A percentile compares a stretch with the other conserved stretches of the same genome.
phyloP scores from a whole-genome alignment of 2,329 filamentous ascomycete species.

The Colletotrichum falcatum region DNA sequence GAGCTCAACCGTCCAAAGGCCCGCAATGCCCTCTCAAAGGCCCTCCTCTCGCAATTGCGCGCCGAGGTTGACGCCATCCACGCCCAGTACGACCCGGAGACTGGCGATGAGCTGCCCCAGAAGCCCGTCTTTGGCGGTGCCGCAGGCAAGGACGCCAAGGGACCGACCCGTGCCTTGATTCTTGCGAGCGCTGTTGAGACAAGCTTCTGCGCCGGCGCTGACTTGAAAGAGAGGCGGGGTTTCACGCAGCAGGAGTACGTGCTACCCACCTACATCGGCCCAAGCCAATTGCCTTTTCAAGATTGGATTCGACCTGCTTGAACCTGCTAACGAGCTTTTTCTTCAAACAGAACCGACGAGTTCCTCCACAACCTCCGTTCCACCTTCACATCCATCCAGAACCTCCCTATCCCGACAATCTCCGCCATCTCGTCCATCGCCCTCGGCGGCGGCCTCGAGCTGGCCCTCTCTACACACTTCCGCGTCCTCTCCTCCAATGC shows the following conservation, averaged over 20 bases:
- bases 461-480: slow-evolving; percentile 89
- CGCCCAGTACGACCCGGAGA: slow-evolving; percentile 64
- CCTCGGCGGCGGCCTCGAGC: slow-evolving; percentile 92
- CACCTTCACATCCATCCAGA: slow-evolving; percentile 79
- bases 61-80: slow-evolving; percentile 80
- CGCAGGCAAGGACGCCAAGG: slow-evolving; percentile 58
- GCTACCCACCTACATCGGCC: not conserved
- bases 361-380: slow-evolving; percentile 83
- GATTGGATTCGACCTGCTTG: too few relatives aligned
- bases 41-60: slow-evolving; percentile 78
- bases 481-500: slow-evolving; percentile 87
- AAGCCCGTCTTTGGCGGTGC: slow-evolving; percentile 58
- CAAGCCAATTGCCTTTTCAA: not conserved
- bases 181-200: slow-evolving; percentile 86
- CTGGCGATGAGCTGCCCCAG: slow-evolving; percentile 63
- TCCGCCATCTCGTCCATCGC: slow-evolving; percentile 87
- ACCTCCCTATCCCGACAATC: slow-evolving; percentile 89
- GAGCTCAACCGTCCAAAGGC: slow-evolving; percentile 87
- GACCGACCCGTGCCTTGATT: slow-evolving; percentile 82
- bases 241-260: slow-evolving; percentile 84
- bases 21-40: slow-evolving; percentile 90
- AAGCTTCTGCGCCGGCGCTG: slow-evolving; percentile 93
- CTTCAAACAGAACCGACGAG: slow-evolving; percentile 73
- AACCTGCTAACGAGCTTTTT: slow-evolving; percentile 17
- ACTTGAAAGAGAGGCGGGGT: slow-evolving; percentile 86